Evolutionary conservation across 495 filamentous ascomycete species (phyloP).

Genomic region (Penicillium maclennaniae): DNA sequence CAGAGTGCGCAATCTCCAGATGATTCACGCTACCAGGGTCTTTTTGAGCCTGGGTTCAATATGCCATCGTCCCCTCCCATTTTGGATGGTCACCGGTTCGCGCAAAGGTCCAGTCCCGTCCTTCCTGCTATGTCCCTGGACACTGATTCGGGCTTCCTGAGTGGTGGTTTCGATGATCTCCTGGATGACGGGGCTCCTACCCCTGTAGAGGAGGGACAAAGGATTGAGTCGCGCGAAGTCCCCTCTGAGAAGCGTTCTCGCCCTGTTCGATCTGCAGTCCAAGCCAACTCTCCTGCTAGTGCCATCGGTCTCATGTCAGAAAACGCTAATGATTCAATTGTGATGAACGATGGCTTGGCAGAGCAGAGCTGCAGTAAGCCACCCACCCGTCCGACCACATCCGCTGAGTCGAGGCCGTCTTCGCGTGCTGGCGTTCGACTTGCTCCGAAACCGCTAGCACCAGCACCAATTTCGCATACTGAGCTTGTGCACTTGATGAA

Average conservation of each 20-base stretch:
- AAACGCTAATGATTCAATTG: slow-evolving; percentile 17
- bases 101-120: slow-evolving; percentile 65
- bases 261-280: slow-evolving; percentile 38
- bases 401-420: slow-evolving; percentile 32
- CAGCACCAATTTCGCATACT: slow-evolving; percentile 37
- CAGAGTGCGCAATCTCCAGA: slow-evolving; percentile 41
- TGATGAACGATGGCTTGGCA: slow-evolving; percentile 13
- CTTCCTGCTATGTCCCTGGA: slow-evolving; percentile 60
- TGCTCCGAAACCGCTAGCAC: slow-evolving; percentile 39
- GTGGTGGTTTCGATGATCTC: slow-evolving; percentile 61
- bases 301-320: slow-evolving; percentile 18
- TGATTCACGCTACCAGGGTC: slow-evolving; percentile 43
- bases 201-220: slow-evolving; percentile 31
- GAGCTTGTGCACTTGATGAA: slow-evolving; percentile 34
- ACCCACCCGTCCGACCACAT: slow-evolving; percentile 24
- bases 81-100: slow-evolving; percentile 51
- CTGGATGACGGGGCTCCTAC: slow-evolving; percentile 49
- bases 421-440: slow-evolving; percentile 36
- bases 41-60: slow-evolving; percentile 49
- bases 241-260: slow-evolving; percentile 39
- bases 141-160: slow-evolving; percentile 79
- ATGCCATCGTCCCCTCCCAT: slow-evolving; percentile 80
- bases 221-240: slow-evolving; percentile 33
- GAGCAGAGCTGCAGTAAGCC: slow-evolving; percentile 20
- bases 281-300: slow-evolving; percentile 30